These are phyloP conservation scores for Pseudozyma flocculosa DNA, from an alignment of 1,284 basidiomycete species.

Conservation along the genomic window DNA sequence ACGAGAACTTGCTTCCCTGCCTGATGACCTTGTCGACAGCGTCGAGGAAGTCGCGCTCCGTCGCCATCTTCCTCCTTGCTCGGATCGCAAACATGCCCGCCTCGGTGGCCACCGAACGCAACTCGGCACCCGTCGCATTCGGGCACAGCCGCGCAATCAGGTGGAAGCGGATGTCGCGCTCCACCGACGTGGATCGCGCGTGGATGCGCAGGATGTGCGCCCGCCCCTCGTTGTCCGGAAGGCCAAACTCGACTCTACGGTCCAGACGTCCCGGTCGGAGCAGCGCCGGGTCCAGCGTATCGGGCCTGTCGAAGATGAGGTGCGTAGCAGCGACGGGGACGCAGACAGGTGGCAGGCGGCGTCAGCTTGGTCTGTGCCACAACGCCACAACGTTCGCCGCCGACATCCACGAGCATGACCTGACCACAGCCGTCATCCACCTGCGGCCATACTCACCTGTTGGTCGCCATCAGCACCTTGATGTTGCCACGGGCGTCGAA, in stretches of 20 bases:
- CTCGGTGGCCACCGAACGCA: conserved; percentile 94
- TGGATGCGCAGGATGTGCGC: conserved; percentile 97
- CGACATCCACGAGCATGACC: too few species aligned
- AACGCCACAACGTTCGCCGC: too few species aligned
- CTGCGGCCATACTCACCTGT: conserved; percentile 65
- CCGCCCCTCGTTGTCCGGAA: conserved; percentile 93
- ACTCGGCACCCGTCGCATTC: conserved; percentile 95
- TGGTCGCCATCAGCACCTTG: conserved; percentile 99
- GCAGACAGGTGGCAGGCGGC: too few species aligned
- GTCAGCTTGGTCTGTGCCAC: too few species aligned
- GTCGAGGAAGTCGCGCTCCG: conserved; percentile 95
- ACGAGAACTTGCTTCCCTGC: conserved; percentile 94
- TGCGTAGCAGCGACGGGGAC: background rate
- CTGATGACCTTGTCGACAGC: conserved; percentile 97
- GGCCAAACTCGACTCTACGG: conserved; percentile 89
- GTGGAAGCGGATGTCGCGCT: conserved; percentile 95
- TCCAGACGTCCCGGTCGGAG: conserved; percentile 94
- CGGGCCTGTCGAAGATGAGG: conserved; percentile 66
- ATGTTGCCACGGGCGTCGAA: conserved; percentile 99
- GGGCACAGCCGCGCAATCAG: conserved; percentile 95
- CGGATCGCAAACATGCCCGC: conserved; percentile 99
- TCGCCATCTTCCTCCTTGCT: conserved; percentile 91
- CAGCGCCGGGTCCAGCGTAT: conserved; percentile 95
- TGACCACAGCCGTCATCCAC: too few species aligned
- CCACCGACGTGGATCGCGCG: conserved; percentile 93